phyloP scores from a whole-genome alignment of 495 filamentous ascomycete genomes.

The Pseudomonodictys pantanalensis region DNA sequence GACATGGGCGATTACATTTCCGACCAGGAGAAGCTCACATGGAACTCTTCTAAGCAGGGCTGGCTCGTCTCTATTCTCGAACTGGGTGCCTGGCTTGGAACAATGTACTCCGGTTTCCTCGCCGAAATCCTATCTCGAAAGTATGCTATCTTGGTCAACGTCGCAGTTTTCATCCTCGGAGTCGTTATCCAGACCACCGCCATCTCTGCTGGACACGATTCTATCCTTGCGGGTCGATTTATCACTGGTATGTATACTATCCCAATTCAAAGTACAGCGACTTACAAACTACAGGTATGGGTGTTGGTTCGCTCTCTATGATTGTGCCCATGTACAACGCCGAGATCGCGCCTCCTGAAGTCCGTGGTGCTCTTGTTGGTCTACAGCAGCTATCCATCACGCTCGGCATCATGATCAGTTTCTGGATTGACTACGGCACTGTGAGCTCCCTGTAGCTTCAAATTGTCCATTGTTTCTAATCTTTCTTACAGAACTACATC shows the following conservation, averaged over 20 bases:
- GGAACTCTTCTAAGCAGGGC: slow-evolving; percentile 57
- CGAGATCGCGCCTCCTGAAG: slow-evolving; percentile 62
- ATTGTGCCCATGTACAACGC: slow-evolving; percentile 69
- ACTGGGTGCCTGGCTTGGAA: slow-evolving; percentile 78
- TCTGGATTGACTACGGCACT: slow-evolving; percentile 73
- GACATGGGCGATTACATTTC: slow-evolving; percentile 64
- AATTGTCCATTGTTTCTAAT: not conserved
- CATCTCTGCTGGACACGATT: slow-evolving; percentile 51
- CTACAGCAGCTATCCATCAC: slow-evolving; percentile 79
- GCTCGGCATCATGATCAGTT: slow-evolving; percentile 77
- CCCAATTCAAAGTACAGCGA: not conserved
- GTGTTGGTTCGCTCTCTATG: slow-evolving; percentile 66
- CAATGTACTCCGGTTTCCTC: slow-evolving; percentile 70
- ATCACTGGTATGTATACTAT: slow-evolving; percentile 53
- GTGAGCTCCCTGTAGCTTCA: slow-evolving; percentile 3
- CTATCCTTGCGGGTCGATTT: slow-evolving; percentile 72
- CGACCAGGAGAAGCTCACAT: slow-evolving; percentile 44
- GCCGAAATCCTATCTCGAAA: slow-evolving; percentile 73
- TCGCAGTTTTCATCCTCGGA: slow-evolving; percentile 70
- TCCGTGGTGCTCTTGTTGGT: slow-evolving; percentile 69
- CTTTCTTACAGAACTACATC: slow-evolving; percentile 58
- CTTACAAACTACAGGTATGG: slow-evolving; percentile 53
- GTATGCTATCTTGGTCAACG: slow-evolving; percentile 68
- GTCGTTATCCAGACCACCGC: slow-evolving; percentile 71
- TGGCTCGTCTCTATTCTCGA: slow-evolving; percentile 80